Evolutionary conservation across 257 asterid species (phyloP).

Genomic region (Gynochthodes officinalis): DNA sequence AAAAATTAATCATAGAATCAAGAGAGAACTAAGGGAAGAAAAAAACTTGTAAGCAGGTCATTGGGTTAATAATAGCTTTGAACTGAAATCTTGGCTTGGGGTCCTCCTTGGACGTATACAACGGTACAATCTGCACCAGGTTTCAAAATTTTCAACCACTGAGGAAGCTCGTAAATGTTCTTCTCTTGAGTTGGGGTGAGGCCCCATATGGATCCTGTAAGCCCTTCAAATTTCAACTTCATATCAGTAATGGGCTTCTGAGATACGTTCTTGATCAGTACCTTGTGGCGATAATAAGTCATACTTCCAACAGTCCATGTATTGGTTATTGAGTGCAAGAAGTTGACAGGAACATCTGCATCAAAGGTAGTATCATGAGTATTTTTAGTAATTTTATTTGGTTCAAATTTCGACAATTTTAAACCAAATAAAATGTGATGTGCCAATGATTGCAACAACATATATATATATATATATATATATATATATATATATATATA

Average conservation of each 20-base stretch:
- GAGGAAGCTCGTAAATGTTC: slow-evolving; percentile 55
- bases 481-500: too few relatives aligned
- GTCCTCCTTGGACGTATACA: slow-evolving; percentile 79
- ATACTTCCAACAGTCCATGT: slow-evolving; percentile 53
- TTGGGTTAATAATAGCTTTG: slow-evolving; percentile 54
- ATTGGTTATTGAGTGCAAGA: slow-evolving; percentile 64
- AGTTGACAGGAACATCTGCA: slow-evolving; percentile 51
- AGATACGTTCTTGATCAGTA: slow-evolving; percentile 59
- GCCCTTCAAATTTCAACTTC: slow-evolving; percentile 49
- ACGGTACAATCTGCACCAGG: slow-evolving; percentile 57
- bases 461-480: too few relatives aligned
- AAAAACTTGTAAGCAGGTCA: too few relatives aligned
- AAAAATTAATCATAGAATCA: too few relatives aligned
- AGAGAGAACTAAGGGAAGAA: too few relatives aligned
- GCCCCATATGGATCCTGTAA: slow-evolving; percentile 78
- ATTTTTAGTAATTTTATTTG: too few relatives aligned
- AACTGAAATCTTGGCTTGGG: slow-evolving; percentile 65
- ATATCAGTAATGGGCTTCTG: slow-evolving; percentile 47
- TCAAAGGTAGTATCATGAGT: too few relatives aligned
- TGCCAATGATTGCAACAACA: too few relatives aligned
- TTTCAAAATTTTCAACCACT: slow-evolving; percentile 46
- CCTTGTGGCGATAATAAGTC: slow-evolving; percentile 65
- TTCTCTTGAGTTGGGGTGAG: slow-evolving; percentile 46
- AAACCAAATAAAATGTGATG: too few relatives aligned
- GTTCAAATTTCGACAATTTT: too few relatives aligned